These are phyloP conservation scores for Suillus brevipes DNA, from an alignment of 768 basidiomycete species.

Conservation along the genomic window DNA sequence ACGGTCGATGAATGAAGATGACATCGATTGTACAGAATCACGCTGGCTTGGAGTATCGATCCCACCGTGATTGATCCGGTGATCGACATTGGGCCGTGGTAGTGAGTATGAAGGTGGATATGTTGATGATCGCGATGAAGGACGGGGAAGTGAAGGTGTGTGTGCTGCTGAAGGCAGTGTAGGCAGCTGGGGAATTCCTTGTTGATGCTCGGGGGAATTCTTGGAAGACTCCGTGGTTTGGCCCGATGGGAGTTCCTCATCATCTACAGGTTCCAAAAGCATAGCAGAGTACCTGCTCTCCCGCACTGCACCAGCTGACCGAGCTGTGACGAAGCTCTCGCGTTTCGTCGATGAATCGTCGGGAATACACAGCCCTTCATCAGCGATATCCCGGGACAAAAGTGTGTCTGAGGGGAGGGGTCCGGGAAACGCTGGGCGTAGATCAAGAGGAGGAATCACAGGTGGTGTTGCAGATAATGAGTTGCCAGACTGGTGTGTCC, in stretches of 20 bases:
- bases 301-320: conserved; percentile 21
- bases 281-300: conserved; percentile 34
- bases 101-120: conserved; percentile 28
- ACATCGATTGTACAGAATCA: conserved; percentile 33
- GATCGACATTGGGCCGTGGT: conserved; percentile 20
- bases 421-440: conserved; percentile 52
- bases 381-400: conserved; percentile 22
- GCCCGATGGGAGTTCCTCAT: conserved; percentile 13
- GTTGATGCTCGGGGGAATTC: conserved; percentile 3
- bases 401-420: conserved; percentile 28
- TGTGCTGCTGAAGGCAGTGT: conserved; percentile 13
- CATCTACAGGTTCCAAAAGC: conserved; percentile 20
- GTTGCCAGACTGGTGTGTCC: conserved; percentile 49
- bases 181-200: neutral
- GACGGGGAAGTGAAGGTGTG: conserved; percentile 15
- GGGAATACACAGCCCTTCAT: conserved; percentile 25
- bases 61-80: conserved; percentile 17
- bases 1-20: conserved; percentile 53
- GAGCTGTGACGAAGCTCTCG: conserved; percentile 59
- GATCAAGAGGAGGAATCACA: conserved; percentile 58
- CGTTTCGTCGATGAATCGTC: conserved; percentile 48
- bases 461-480: conserved; percentile 42
- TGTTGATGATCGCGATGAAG: conserved; percentile 20
- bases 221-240: conserved; percentile 16
- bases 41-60: conserved; percentile 28